Conservation (phyloP, 2,329 filamentous ascomycete genomes). For the Ophiostoma populinum region DNA sequence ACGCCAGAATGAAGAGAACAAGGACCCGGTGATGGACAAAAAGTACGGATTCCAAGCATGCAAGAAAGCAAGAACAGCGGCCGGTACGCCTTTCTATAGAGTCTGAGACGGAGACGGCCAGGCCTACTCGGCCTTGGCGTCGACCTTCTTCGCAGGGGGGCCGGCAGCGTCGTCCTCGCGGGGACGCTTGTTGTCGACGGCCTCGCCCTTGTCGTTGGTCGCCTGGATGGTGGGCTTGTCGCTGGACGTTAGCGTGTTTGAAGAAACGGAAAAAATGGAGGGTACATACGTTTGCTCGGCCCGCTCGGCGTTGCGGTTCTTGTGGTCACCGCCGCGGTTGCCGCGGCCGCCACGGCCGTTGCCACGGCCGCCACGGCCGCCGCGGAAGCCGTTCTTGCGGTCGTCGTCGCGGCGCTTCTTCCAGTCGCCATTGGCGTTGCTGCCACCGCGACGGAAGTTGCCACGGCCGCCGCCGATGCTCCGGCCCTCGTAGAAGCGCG, state of each 20-base stretch:
- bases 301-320: slow-evolving; percentile 18
- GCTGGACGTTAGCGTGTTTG: slow-evolving; percentile 5
- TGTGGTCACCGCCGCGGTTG: slow-evolving; percentile 19
- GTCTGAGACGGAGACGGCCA: too few species aligned
- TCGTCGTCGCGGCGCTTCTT: slow-evolving; percentile 46
- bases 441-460: slow-evolving; percentile 19
- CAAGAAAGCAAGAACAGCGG: neutral
- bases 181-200: slow-evolving; percentile 28
- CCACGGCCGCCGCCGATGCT: slow-evolving; percentile 19
- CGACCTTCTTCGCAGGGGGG: slow-evolving; percentile 44
- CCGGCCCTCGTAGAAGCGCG: slow-evolving; percentile 31
- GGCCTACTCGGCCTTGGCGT: slow-evolving; percentile 25
- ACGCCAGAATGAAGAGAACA: neutral
- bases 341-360: slow-evolving; percentile 20
- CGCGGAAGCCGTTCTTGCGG: slow-evolving; percentile 40
- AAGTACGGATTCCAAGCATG: neutral
- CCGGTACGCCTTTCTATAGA: too few species aligned
- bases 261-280: slow-evolving; percentile 6
- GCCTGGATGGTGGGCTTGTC: slow-evolving; percentile 28
- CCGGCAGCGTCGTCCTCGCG: slow-evolving; percentile 31
- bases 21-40: neutral
- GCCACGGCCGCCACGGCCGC: slow-evolving; percentile 21
- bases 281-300: neutral
- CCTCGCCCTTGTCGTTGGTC: slow-evolving; percentile 19
- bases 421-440: slow-evolving; percentile 38